phyloP scores from a whole-genome alignment of 208 protist species.

The Leishmania lainsoni region DNA sequence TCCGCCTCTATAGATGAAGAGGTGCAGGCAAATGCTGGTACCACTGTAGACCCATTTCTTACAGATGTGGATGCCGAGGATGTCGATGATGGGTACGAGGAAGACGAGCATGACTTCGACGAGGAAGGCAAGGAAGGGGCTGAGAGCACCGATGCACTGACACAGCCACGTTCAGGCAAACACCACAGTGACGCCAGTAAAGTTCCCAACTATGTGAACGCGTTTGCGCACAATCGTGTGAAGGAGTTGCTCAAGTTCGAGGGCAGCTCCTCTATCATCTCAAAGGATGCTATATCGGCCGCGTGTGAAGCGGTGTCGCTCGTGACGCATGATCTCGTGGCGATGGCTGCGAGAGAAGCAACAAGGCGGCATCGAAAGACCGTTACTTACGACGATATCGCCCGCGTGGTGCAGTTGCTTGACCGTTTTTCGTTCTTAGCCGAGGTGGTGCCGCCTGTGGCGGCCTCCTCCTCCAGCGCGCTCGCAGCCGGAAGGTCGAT shows the following conservation, averaged over 20 bases:
- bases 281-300: conserved; percentile 48
- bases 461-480: neutral
- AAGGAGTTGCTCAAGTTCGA: conserved; percentile 73
- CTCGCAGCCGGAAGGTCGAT: conserved; percentile 14
- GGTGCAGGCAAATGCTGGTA: neutral
- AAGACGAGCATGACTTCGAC: conserved; percentile 1
- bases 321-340: conserved; percentile 61
- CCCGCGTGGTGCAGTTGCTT: conserved; percentile 53
- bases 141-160: too few relatives aligned
- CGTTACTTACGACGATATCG: conserved; percentile 73
- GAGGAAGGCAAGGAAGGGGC: conserved; percentile 16
- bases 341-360: conserved; percentile 53
- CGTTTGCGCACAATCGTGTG: conserved; percentile 65
- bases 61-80: conserved; percentile 3
- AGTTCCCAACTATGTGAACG: conserved; percentile 6
- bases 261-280: conserved; percentile 52
- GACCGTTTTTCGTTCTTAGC: conserved; percentile 75
- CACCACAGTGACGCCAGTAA: neutral
- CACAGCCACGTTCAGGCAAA: neutral
- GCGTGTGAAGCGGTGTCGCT: conserved; percentile 65
- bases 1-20: neutral
- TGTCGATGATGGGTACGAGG: neutral
- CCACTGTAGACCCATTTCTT: neutral
- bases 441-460: conserved; percentile 52
- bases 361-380: conserved; percentile 54